A percentile compares a stretch with the other conserved stretches of the same genome.
These are phyloP conservation scores for Populus ilicifolia DNA, from an alignment of 345 rosid species.

Conservation along the genomic window DNA sequence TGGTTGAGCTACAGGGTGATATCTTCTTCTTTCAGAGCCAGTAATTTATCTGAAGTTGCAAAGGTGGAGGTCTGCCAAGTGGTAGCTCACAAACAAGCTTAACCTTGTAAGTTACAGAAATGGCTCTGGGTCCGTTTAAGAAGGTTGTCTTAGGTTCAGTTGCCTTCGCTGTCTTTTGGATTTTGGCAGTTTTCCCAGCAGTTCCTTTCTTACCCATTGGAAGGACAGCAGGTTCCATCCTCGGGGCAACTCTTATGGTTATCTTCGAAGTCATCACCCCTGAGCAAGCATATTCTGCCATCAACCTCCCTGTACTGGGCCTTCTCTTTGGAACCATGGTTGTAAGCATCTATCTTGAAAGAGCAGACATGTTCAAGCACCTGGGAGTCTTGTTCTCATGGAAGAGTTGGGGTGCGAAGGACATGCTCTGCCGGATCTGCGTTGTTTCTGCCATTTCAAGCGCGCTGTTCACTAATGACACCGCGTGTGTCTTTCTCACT, in stretches of 20 bases:
- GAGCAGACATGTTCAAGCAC: slow-evolving; percentile 77
- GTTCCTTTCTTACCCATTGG: slow-evolving; percentile 75
- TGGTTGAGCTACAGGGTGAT: background rate
- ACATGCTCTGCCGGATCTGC: slow-evolving; percentile 34
- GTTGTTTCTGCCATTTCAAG: slow-evolving; percentile 71
- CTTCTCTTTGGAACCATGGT: slow-evolving; percentile 92
- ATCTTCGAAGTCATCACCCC: slow-evolving; percentile 61
- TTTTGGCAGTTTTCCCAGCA: slow-evolving; percentile 52
- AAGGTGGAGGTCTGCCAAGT: too few species aligned
- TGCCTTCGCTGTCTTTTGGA: too few species aligned
- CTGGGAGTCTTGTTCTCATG: slow-evolving; percentile 63
- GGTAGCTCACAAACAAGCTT: background rate
- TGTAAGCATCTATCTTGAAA: slow-evolving; percentile 69
- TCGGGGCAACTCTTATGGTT: slow-evolving; percentile 86
- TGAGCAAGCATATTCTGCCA: slow-evolving; percentile 55
- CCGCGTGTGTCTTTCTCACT: slow-evolving; percentile 71
- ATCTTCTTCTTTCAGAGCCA: too few species aligned
- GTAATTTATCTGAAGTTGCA: too few species aligned
- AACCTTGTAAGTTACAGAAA: background rate
- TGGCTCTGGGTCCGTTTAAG: slow-evolving; percentile 52
- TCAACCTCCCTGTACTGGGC: slow-evolving; percentile 76
- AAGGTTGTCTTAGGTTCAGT: slow-evolving; percentile 26
- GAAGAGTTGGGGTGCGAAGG: slow-evolving; percentile 71
- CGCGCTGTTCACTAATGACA: slow-evolving; percentile 83
- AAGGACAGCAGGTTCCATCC: slow-evolving; percentile 82